Evolutionary conservation across 1,284 basidiomycete species (phyloP), one percentile per base, ranked within the genome.

Genomic region (Melanopsichium pennsylvanicum): DNA sequence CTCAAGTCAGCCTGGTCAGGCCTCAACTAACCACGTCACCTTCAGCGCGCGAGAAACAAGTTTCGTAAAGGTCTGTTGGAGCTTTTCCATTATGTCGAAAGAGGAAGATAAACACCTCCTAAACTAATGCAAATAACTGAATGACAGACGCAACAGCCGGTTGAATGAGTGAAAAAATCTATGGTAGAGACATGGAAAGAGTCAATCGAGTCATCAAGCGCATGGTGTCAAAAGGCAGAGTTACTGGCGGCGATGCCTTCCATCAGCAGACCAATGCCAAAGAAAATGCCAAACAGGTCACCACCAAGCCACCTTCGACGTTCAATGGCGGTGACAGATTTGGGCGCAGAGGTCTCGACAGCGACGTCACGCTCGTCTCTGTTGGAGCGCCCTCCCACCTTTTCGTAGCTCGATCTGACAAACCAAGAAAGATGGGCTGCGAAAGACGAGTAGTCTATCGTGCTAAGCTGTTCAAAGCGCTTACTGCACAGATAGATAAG

Each of bases 401-500:
- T 59, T 15, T 67, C 56, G 32, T 60, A 67, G 36, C 56, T 67
- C 10, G 51, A 34, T 26, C 48, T 67, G 46, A 60, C 51, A 19
- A 55, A 48, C 50, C 56, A 50, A 3, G 51, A 50, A 0, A 67
- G 47, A 4, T 38, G 22, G 12, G 27, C 26, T 35, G 48, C 41
- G n/a, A 55, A 67, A 2, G 51, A n/a, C 16, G 57, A 50, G 16
- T 23, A 29, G 25, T 46, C 46, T 8, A 47, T 27, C 23, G 43
- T 42, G 12, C 45, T 40, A 16, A 67, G 27, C 18, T 60, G 63
- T 5, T 67, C 56, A 33, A 67, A 51, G 12, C 51, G 47, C 35
- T 67, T 67, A 38, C 40, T 60, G 40, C 63, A 67, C 34, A 67
- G 37, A 21, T 60, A 67, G 44, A 60, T 55, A 31, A 67, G 57